phyloP scores from a whole-genome alignment of 2,329 filamentous ascomycete species.

The Geosmithia flava region DNA sequence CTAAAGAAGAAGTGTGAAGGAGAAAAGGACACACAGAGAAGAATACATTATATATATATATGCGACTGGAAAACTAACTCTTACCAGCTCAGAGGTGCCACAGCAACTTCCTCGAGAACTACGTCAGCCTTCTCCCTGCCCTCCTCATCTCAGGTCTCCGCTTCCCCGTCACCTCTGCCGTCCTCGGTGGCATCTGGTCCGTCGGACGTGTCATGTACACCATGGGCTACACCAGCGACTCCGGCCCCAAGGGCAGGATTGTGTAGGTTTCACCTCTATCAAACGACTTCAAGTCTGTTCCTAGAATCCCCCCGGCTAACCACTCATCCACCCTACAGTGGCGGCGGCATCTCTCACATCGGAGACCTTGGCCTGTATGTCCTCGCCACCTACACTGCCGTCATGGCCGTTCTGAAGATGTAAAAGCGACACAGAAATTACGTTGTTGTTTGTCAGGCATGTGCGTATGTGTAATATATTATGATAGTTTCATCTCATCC shows the following conservation, averaged over 20 bases:
- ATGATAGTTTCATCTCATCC: neutral
- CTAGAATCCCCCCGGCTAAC: slow-evolving; percentile 2
- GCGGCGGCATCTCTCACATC: slow-evolving; percentile 19
- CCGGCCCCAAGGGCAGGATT: slow-evolving; percentile 30
- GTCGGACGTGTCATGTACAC: slow-evolving; percentile 41
- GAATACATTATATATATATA: too few relatives aligned
- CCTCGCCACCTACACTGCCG: slow-evolving; percentile 28
- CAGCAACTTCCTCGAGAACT: slow-evolving; percentile 51
- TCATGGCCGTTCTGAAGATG: slow-evolving; percentile 8
- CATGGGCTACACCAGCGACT: slow-evolving; percentile 34
- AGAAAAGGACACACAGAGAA: too few relatives aligned
- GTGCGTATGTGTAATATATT: too few relatives aligned
- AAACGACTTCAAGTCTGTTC: neutral
- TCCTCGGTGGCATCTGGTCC: slow-evolving; percentile 38
- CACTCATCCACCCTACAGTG: too few relatives aligned
- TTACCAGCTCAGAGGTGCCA: slow-evolving; percentile 44
- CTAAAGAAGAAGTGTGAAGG: too few relatives aligned
- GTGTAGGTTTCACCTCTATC: slow-evolving; percentile 13
- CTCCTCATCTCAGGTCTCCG: slow-evolving; percentile 43
- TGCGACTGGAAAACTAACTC: too few relatives aligned
- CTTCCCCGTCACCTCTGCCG: slow-evolving; percentile 37
- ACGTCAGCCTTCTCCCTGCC: slow-evolving; percentile 35
- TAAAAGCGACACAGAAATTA: neutral
- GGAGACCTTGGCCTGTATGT: slow-evolving; percentile 25
- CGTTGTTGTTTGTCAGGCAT: too few relatives aligned